Evolutionary conservation across 768 basidiomycete genomes (phyloP), one percentile per base, ranked within the genome.

Genomic region (Hirschioporus abietinus): DNA sequence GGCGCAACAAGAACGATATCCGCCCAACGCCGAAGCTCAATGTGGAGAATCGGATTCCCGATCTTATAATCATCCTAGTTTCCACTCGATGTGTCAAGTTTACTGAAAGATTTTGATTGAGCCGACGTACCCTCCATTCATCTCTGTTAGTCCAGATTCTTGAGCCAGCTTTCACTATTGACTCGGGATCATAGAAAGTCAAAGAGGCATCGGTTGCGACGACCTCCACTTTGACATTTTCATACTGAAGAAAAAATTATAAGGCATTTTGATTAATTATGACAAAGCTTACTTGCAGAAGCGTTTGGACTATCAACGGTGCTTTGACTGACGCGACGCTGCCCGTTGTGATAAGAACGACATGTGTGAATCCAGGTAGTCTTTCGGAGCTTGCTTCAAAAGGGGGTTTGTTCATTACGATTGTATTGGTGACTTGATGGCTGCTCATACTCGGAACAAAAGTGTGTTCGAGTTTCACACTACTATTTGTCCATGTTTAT

Each of bases 301-400:
- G 82, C 69, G 90, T 90, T 30, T 82, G 76, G 23, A 93, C 92
- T 67, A 99, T 97, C 64, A 97, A 82, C 4, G 96, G 95, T 1
- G 89, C 89, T 73, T 98, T 99, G 74, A 99, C 86, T 64, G 94
- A 94, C 0, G 96, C 96, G 9, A 99, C 96, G 72, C 93, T 95
- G n/a, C 96, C 96, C 0, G 94, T 93, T 0, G 91, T 89, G 67
- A 98, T 88, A 52, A 99, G 81, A 4, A 98, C 77, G 59, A 97
- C 86, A 73, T 96, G 90, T 0, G 78, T 81, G 68, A 74, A 76
- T 1, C 81, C 82, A 23, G 78, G 74, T 10, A 69, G 73, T 58
- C 83, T 82, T 35, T 65, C 66, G 17, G 24, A 65, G 4, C 57
- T 35, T 17, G 72, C 70, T 7, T 66, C 65, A 36, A 73, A 73